phyloP scores from a whole-genome alignment of 441 rosid species.

The Bocquillonia castaneifolia region DNA sequence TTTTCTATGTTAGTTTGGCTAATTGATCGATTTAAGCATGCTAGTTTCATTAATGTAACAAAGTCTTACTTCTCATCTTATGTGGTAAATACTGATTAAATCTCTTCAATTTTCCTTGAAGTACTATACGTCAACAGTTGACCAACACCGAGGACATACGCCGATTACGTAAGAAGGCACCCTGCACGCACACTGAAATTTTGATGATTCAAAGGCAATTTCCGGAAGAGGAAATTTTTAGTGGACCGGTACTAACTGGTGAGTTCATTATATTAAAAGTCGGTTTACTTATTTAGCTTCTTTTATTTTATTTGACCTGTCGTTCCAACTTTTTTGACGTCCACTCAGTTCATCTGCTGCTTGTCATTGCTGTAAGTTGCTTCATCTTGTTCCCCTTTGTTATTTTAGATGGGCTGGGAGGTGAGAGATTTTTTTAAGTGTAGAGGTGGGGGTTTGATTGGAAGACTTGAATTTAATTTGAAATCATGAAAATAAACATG shows the following conservation, averaged over 20 bases:
- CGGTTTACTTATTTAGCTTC: background rate
- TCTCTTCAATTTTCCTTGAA: slow-evolving; percentile 32
- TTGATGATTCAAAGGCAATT: slow-evolving; percentile 73
- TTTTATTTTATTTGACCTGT: background rate
- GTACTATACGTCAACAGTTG: slow-evolving; percentile 84
- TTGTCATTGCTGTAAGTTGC: background rate
- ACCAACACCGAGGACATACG: slow-evolving; percentile 87
- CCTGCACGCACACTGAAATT: slow-evolving; percentile 88
- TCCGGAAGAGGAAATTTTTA: slow-evolving; percentile 68
- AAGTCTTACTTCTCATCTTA: background rate
- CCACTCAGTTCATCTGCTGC: background rate
- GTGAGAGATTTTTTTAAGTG: background rate
- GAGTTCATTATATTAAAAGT: slow-evolving; percentile 32
- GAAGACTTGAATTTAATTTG: background rate
- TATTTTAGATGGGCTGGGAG: background rate
- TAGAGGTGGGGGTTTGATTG: background rate
- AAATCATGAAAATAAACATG: no score
- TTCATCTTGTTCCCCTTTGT: background rate
- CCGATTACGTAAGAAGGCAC: slow-evolving; percentile 92
- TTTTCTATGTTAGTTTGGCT: background rate
- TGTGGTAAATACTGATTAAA: slow-evolving; percentile 25
- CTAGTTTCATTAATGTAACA: background rate
- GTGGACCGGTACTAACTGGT: slow-evolving; percentile 69
- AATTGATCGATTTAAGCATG: background rate
- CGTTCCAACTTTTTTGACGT: background rate